Evolutionary conservation across 257 asterid species (phyloP).

Genomic region (Thymus mandschuricus): DNA sequence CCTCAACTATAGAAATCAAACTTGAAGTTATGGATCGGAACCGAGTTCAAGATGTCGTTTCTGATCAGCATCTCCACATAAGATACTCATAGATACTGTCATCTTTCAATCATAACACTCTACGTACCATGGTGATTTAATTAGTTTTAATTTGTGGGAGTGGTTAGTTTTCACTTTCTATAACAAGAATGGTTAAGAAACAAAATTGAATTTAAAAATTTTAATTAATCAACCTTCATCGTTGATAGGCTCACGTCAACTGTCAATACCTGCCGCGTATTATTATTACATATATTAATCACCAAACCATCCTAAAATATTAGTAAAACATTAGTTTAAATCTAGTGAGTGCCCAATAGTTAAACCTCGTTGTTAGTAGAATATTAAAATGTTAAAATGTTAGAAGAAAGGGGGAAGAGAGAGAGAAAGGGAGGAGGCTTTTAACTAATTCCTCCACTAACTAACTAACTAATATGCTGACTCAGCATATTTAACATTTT

Average conservation of each 20-base stretch:
- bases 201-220: neutral
- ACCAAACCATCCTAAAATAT: neutral
- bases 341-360: neutral
- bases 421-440: too few species aligned
- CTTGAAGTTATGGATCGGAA: too few species aligned
- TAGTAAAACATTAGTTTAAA: neutral
- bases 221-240: neutral
- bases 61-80: neutral
- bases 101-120: neutral
- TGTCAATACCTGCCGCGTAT: neutral
- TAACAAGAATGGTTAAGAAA: neutral
- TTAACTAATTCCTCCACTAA: too few species aligned
- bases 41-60: too few species aligned
- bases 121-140: neutral
- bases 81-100: neutral
- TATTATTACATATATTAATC: neutral
- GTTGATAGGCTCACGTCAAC: neutral
- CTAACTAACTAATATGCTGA: too few species aligned
- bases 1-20: too few species aligned
- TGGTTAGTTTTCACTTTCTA: neutral
- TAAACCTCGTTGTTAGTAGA: neutral
- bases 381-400: too few species aligned
- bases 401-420: too few species aligned
- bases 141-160: neutral
- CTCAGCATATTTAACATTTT: too few species aligned